These are phyloP conservation scores for Dichotomocladium elegans DNA, from an alignment of 371 early-diverging fungal species.

Conservation along the genomic window DNA sequence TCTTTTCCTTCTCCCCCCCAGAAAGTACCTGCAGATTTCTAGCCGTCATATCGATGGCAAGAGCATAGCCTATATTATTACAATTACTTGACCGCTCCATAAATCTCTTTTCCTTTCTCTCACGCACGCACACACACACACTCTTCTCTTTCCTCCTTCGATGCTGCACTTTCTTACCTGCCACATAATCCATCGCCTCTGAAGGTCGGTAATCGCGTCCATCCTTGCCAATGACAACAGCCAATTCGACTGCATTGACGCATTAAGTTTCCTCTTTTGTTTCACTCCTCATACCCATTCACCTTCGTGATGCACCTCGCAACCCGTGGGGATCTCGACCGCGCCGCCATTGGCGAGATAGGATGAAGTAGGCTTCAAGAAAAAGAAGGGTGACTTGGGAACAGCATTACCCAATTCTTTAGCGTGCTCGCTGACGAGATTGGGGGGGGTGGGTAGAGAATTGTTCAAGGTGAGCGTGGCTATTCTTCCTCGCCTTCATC, in stretches of 20 bases:
- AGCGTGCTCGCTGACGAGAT: slow-evolving; percentile 69
- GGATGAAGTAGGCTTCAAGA: slow-evolving; percentile 92
- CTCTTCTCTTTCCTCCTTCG: too few species aligned
- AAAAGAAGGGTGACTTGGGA: slow-evolving; percentile 87
- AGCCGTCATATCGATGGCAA: slow-evolving; percentile 93
- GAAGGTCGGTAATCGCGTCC: slow-evolving; percentile 71
- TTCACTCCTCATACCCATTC: background rate
- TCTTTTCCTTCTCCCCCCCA: too few species aligned
- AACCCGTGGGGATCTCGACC: slow-evolving; percentile 79
- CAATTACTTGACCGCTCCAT: too few species aligned
- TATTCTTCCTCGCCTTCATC: too few species aligned
- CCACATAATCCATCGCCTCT: slow-evolving; percentile 67
- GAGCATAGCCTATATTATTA: slow-evolving; percentile 68
- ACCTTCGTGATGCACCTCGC: slow-evolving; percentile 89
- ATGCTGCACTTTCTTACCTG: slow-evolving; percentile 31
- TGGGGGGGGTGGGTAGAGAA: too few species aligned
- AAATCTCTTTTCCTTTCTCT: too few species aligned
- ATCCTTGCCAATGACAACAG: slow-evolving; percentile 85
- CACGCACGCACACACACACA: background rate
- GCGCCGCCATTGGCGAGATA: slow-evolving; percentile 66
- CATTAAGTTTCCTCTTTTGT: background rate
- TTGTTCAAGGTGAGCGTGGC: too few species aligned
- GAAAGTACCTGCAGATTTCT: slow-evolving; percentile 74
- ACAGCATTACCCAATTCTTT: slow-evolving; percentile 91
- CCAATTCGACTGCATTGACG: slow-evolving; percentile 71